These are phyloP conservation scores for Leptographium lundbergii DNA, from an alignment of 2,329 filamentous ascomycete species.

Conservation along the genomic window DNA sequence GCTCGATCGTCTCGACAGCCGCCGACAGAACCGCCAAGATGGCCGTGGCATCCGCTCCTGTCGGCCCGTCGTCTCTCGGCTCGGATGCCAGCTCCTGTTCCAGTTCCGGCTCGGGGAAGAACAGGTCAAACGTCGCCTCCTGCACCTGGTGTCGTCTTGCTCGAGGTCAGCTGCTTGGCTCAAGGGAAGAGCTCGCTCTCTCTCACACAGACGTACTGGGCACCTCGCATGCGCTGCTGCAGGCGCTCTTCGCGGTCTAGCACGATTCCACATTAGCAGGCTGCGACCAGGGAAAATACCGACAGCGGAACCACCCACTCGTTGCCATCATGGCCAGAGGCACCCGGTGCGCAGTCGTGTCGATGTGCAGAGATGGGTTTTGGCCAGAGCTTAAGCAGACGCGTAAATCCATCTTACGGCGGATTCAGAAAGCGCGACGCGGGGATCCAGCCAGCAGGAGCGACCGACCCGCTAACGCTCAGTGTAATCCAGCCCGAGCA, in stretches of 20 bases:
- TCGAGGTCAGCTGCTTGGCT: neutral
- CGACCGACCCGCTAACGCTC: neutral
- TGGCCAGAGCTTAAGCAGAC: neutral
- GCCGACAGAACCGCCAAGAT: no score
- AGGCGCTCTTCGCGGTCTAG: constrained; percentile 47
- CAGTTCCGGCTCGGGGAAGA: constrained; percentile 15
- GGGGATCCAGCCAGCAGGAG: neutral
- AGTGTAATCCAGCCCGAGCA: neutral
- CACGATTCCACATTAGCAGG: neutral
- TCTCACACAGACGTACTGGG: constrained; percentile 33
- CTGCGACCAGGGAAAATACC: no score
- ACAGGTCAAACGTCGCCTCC: constrained; percentile 46
- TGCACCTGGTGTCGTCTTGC: constrained; percentile 41
- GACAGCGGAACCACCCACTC: neutral
- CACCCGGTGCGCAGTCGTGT: neutral
- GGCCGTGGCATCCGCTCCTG: neutral
- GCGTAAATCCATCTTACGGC: neutral
- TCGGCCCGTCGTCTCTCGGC: neutral
- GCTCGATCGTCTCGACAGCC: constrained; percentile 6
- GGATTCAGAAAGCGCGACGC: neutral
- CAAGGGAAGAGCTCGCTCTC: neutral
- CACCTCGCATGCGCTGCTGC: constrained; percentile 52
- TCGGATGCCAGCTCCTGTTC: neutral
- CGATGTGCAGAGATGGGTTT: neutral
- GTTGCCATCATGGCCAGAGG: neutral